Evolutionary conservation across 2,329 filamentous ascomycete genomes (phyloP).

Genomic region (Bipolaris bicolor): DNA sequence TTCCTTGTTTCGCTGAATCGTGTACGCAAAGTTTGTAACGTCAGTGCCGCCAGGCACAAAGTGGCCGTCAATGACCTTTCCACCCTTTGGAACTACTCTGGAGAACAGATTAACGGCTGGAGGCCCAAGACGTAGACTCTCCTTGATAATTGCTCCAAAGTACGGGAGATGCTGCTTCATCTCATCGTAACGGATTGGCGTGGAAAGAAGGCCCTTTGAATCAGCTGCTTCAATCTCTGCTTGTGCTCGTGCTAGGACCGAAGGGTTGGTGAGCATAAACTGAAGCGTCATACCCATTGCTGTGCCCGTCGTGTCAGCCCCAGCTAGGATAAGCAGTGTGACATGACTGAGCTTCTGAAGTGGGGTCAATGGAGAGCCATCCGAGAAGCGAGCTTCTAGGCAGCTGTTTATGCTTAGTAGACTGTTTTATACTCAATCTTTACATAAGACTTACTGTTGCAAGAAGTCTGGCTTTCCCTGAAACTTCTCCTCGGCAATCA

Average conservation of each 20-base stretch:
- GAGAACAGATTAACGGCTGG: conserved; percentile 60
- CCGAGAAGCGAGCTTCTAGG: conserved; percentile 41
- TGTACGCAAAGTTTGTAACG: conserved; percentile 56
- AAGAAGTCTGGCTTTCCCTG: conserved; percentile 42
- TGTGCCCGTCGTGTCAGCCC: conserved; percentile 48
- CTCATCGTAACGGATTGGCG: conserved; percentile 39
- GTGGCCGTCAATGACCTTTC: conserved; percentile 49
- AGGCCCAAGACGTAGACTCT: conserved; percentile 59
- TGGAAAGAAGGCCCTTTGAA: conserved; percentile 25
- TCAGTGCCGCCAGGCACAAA: conserved; percentile 53
- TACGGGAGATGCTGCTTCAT: conserved; percentile 50
- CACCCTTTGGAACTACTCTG: conserved; percentile 44
- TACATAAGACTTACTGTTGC: conserved; percentile 34
- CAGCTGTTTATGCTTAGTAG: conserved; percentile 27
- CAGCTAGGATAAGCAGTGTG: conserved; percentile 48
- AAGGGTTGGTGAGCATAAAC: conserved; percentile 30
- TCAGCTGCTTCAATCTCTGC: conserved; percentile 35
- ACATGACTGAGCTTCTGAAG: conserved; percentile 47
- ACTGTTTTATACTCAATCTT: not conserved
- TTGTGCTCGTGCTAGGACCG: conserved; percentile 23
- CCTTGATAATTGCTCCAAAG: conserved; percentile 59
- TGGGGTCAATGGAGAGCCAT: conserved; percentile 37
- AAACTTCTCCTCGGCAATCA: conserved; percentile 27
- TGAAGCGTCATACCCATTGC: conserved; percentile 43
- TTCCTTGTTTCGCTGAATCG: conserved; percentile 53